A percentile compares a stretch with the other conserved stretches of the same genome.
These are phyloP conservation scores for Neurospora africana DNA, from an alignment of 495 filamentous ascomycete species.

Conservation along the genomic window DNA sequence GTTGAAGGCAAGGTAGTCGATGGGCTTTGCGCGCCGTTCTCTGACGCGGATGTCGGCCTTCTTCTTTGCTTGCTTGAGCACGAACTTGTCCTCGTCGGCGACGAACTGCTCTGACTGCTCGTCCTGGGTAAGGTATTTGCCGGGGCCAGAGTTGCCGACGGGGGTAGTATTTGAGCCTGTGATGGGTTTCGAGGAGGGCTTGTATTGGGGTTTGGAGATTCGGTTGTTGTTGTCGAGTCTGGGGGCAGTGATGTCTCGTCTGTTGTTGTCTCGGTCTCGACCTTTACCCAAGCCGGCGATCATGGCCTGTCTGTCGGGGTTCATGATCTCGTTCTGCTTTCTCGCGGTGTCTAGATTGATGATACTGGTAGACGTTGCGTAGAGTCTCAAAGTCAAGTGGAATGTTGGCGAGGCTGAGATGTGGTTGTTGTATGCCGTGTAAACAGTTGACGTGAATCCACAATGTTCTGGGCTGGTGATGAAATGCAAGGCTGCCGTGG, in stretches of 20 bases:
- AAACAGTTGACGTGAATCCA: not conserved
- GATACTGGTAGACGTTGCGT: not conserved
- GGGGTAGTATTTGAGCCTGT: not conserved
- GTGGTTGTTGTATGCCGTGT: not conserved
- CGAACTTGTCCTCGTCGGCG: constrained; percentile 89
- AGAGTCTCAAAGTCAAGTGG: not conserved
- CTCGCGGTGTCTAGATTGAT: not conserved
- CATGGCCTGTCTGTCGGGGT: constrained; percentile 39
- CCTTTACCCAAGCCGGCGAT: constrained; percentile 26
- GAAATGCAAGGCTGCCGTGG: not conserved
- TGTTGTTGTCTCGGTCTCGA: constrained; percentile 7
- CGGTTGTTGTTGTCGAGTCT: constrained; percentile 34
- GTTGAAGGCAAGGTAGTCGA: constrained; percentile 92
- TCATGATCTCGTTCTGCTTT: constrained; percentile 18
- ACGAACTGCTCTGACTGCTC: constrained; percentile 79
- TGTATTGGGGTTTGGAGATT: constrained; percentile 34
- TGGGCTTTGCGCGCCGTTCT: constrained; percentile 81
- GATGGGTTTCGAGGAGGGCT: constrained; percentile 6
- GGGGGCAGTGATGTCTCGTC: constrained; percentile 34
- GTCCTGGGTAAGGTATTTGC: constrained; percentile 42
- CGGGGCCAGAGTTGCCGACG: not conserved
- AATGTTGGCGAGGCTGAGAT: not conserved
- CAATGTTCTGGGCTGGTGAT: not conserved
- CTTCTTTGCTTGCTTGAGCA: constrained; percentile 94
- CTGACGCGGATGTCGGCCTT: constrained; percentile 96